Conservation (phyloP, 2,329 filamentous ascomycete species). For the Lachnellula hyalina region DNA sequence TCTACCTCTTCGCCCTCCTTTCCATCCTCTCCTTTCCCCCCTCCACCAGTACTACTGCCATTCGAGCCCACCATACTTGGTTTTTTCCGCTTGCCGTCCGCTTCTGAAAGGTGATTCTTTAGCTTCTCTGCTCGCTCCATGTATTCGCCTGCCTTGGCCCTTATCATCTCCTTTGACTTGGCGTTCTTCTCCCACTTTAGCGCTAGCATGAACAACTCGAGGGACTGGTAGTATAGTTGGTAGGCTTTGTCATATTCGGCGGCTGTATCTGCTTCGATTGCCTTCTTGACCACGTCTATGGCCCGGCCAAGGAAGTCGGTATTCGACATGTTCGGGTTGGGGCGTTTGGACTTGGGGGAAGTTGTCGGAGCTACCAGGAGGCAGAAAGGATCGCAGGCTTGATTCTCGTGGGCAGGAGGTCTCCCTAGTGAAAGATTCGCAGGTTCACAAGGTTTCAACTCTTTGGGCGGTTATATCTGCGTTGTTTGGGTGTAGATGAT, state of each 20-base stretch:
- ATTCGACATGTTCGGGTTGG: conserved; percentile 66
- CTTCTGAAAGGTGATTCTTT: conserved; percentile 78
- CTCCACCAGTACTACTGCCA: conserved; percentile 58
- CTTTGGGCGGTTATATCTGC: background rate
- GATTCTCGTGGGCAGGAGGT: background rate
- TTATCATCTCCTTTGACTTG: conserved; percentile 95
- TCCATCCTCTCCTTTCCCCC: conserved; percentile 53
- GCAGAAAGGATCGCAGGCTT: background rate
- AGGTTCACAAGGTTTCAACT: background rate
- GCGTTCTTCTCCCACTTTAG: conserved; percentile 99
- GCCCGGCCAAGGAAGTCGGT: conserved; percentile 96
- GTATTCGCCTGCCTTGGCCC: conserved; percentile 90
- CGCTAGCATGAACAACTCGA: conserved; percentile 97
- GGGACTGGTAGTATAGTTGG: conserved; percentile 88
- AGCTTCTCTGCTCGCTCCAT: conserved; percentile 99
- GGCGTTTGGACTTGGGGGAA: conserved; percentile 2
- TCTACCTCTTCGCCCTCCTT: conserved; percentile 65
- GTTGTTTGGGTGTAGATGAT: background rate
- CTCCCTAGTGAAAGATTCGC: background rate
- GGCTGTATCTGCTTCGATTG: conserved; percentile 91
- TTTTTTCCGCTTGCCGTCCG: conserved; percentile 66
- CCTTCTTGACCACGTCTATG: conserved; percentile 95
- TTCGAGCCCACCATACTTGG: conserved; percentile 68
- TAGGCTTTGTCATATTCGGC: conserved; percentile 98
- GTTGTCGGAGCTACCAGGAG: background rate